Evolutionary conservation across 2,329 filamentous ascomycete genomes (phyloP).

Genomic region (Boeremia lycopersici): DNA sequence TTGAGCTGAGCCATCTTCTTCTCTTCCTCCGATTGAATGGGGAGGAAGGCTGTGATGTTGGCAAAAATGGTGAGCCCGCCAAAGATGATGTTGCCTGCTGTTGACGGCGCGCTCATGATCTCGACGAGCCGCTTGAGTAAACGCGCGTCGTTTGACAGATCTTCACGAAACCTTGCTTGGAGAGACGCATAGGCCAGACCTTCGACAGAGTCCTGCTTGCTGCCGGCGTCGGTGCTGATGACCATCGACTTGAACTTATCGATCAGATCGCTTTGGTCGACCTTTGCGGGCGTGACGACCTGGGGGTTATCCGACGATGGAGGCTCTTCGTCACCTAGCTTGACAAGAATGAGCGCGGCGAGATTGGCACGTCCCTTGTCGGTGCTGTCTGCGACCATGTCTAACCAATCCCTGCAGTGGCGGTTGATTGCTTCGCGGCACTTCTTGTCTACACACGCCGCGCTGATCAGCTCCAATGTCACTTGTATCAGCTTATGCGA

Average conservation of each 20-base stretch:
- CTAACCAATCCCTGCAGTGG: conserved; percentile 85
- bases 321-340: conserved; percentile 53
- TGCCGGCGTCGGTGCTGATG: conserved; percentile 61
- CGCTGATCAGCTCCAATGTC: conserved; percentile 86
- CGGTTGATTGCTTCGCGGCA: conserved; percentile 85
- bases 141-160: conserved; percentile 69
- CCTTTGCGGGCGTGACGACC: conserved; percentile 39
- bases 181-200: conserved; percentile 91
- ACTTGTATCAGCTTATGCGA: conserved; percentile 85
- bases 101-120: conserved; percentile 54
- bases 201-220: conserved; percentile 77
- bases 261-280: conserved; percentile 57
- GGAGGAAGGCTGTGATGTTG: conserved; percentile 83
- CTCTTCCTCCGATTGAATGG: conserved; percentile 82
- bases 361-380: conserved; percentile 61
- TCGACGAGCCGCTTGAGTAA: conserved; percentile 75
- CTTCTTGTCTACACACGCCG: conserved; percentile 81
- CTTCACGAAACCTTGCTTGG: conserved; percentile 83
- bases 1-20: conserved; percentile 91
- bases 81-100: conserved; percentile 70
- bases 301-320: conserved; percentile 34
- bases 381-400: conserved; percentile 76
- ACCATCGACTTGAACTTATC: conserved; percentile 68
- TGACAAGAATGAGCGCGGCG: conserved; percentile 62
- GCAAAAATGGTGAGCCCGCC: conserved; percentile 83